These are phyloP conservation scores for Phaeosphaeria sp. DNA, from an alignment of 2,329 filamentous ascomycete species.

Conservation along the genomic window DNA sequence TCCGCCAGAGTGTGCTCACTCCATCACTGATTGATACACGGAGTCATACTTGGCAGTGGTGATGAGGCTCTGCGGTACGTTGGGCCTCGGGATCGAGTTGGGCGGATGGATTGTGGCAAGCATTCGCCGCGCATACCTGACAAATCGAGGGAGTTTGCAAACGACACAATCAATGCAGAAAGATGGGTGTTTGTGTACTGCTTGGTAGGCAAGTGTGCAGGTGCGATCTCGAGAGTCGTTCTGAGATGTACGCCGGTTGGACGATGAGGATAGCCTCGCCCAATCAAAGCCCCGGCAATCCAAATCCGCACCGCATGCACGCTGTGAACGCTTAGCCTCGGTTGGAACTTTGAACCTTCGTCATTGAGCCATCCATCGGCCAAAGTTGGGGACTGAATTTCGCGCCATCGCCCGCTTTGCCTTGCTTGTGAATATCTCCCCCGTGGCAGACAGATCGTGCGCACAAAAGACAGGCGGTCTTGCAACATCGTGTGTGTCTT, in stretches of 20 bases:
- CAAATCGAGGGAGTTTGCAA: not conserved
- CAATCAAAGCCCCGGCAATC: conserved; percentile 32
- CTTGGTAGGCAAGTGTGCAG: not conserved
- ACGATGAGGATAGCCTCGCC: conserved; percentile 1
- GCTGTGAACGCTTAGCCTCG: conserved; percentile 31
- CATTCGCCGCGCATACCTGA: not conserved
- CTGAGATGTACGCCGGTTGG: not conserved
- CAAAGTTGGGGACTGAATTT: conserved; percentile 20
- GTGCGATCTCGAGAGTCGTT: not conserved
- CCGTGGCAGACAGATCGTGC: not conserved
- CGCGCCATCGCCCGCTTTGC: conserved; percentile 14
- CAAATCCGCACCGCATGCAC: conserved; percentile 17
- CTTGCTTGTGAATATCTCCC: conserved; percentile 6
- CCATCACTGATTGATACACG: not conserved
- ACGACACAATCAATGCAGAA: not conserved
- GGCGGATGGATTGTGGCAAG: not conserved
- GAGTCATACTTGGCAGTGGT: not conserved
- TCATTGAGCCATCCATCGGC: conserved; percentile 22
- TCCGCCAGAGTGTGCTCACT: not conserved
- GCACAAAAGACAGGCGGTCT: not conserved
- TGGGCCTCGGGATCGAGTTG: not conserved
- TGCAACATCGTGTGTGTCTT: not conserved
- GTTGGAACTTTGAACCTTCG: conserved; percentile 28
- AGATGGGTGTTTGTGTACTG: not conserved
- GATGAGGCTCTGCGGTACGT: not conserved